phyloP scores from a whole-genome alignment of 805 yeast genomes.

The Myxozyma kluyveri region DNA sequence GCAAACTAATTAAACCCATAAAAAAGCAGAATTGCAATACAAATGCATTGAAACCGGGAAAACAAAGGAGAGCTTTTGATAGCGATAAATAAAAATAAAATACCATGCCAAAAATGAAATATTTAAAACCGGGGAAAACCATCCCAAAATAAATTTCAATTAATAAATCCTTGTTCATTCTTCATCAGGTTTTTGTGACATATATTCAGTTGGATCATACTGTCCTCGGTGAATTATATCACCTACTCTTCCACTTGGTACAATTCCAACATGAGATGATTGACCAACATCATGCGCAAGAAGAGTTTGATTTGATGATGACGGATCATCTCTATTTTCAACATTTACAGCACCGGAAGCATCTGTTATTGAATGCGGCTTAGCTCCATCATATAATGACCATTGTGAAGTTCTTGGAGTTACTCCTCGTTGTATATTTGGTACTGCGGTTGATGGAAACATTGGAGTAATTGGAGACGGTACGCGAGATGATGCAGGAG shows the following conservation, averaged over 20 bases:
- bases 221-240: constrained; percentile 16
- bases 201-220: too few species aligned
- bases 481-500: not conserved
- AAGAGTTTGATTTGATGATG: not conserved
- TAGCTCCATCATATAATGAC: not conserved
- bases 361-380: not conserved
- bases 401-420: not conserved
- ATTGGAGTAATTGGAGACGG: not conserved
- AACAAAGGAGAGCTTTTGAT: too few species aligned
- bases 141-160: too few species aligned
- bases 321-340: not conserved
- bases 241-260: constrained; percentile 21
- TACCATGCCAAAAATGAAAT: too few species aligned
- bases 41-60: too few species aligned
- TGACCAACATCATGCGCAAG: not conserved
- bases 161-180: too few species aligned
- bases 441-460: not conserved
- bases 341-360: too few species aligned
- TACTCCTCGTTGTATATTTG: not conserved
- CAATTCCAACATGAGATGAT: constrained; percentile 11
- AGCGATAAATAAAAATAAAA: too few species aligned
- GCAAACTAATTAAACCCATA: too few species aligned
- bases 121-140: too few species aligned
- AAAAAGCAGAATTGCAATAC: too few species aligned
- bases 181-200: too few species aligned